Conservation (phyloP, 1,139 yeast genomes). For the Suhomyces coccinellae region DNA sequence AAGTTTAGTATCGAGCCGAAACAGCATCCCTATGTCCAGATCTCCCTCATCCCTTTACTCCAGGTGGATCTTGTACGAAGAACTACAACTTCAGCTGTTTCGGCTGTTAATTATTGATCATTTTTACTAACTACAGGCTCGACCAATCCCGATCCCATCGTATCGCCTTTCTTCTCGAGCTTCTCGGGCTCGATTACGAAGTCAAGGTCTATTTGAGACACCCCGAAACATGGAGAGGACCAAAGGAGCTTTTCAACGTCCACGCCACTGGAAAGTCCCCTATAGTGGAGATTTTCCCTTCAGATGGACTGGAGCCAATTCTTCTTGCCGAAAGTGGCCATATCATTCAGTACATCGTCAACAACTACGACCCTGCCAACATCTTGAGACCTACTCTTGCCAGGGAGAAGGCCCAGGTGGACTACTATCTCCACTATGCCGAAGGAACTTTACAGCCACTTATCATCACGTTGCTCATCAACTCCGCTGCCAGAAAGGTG, state of each 20-base stretch:
- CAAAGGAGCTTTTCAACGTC: conserved; percentile 46
- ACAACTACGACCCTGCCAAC: conserved; percentile 39
- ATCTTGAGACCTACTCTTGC: conserved; percentile 33
- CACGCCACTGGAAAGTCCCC: conserved; percentile 64
- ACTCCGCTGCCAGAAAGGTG: conserved; percentile 36
- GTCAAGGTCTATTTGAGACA: conserved; percentile 51
- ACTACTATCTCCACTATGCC: conserved; percentile 53
- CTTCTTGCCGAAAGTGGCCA: conserved; percentile 50
- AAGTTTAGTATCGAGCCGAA: conserved; percentile 15
- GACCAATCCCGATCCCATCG: conserved; percentile 56
- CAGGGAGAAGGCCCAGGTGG: conserved; percentile 40
- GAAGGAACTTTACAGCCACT: conserved; percentile 60
- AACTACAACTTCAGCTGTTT: no score
- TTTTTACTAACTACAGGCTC: conserved; percentile 32
- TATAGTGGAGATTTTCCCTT: conserved; percentile 46
- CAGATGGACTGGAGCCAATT: conserved; percentile 40
- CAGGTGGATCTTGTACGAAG: no score
- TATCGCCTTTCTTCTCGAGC: conserved; percentile 56
- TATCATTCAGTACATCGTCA: conserved; percentile 45
- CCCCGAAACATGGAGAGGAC: conserved; percentile 44
- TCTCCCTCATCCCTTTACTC: no score
- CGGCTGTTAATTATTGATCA: no score
- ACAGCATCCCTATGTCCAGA: no score
- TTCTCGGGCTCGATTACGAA: conserved; percentile 52
- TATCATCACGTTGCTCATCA: conserved; percentile 42